phyloP scores from a whole-genome alignment of 495 filamentous ascomycete species.

The Neurospora tetraspora region DNA sequence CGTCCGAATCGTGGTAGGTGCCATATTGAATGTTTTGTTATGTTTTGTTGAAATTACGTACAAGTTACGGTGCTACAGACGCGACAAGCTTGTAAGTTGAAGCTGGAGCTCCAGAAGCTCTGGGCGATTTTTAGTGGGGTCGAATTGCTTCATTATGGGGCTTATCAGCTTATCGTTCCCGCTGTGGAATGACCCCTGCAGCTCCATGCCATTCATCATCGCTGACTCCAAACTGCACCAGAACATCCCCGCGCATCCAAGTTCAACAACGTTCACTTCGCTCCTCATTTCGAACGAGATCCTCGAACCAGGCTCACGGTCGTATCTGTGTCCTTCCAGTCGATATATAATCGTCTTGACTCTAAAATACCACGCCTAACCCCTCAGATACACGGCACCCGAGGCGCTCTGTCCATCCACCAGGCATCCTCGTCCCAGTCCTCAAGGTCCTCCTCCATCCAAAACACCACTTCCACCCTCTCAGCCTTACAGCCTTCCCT shows the following conservation, averaged over 20 bases:
- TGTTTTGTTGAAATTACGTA: neutral
- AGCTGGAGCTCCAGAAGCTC: constrained; percentile 4
- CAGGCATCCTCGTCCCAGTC: neutral
- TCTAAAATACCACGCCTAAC: neutral
- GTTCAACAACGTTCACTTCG: neutral
- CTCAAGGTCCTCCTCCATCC: neutral
- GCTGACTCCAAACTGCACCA: neutral
- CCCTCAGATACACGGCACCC: neutral
- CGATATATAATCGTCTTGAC: neutral
- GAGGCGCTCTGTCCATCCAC: neutral
- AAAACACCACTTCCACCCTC: neutral
- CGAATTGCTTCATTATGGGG: neutral
- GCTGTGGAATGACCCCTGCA: neutral
- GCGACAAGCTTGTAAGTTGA: neutral
- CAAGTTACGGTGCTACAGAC: neutral
- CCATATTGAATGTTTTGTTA: constrained; percentile 16
- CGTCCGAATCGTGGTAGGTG: constrained; percentile 29
- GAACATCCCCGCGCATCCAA: neutral
- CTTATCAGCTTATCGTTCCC: constrained; percentile 13
- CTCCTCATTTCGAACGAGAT: neutral
- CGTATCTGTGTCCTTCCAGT: neutral
- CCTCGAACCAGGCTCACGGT: neutral
- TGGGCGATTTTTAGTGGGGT: constrained; percentile 14
- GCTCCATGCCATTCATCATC: neutral
- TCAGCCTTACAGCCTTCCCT: neutral